A percentile compares a stretch with the other conserved stretches of the same genome.
phyloP scores from a whole-genome alignment of 1,284 basidiomycete species.

The Ustilago lituana region DNA sequence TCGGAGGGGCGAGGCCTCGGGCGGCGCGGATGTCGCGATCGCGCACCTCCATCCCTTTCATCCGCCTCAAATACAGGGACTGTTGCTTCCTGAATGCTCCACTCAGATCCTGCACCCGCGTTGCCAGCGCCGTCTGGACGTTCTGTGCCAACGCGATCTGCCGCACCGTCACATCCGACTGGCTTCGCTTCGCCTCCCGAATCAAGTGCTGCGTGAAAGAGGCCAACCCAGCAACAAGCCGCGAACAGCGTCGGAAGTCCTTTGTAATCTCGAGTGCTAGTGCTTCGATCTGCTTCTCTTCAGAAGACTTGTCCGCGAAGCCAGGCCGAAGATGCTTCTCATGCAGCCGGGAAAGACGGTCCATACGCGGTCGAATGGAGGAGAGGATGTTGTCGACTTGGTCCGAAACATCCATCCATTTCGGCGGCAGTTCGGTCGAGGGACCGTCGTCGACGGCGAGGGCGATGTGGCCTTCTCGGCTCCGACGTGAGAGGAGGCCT shows the following conservation, averaged over 20 bases:
- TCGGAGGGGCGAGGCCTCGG: conserved; percentile 17
- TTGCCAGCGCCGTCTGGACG: conserved; percentile 94
- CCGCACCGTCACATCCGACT: conserved; percentile 51
- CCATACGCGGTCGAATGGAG: conserved; percentile 52
- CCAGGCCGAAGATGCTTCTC: conserved; percentile 94
- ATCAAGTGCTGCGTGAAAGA: conserved; percentile 70
- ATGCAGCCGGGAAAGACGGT: conserved; percentile 88
- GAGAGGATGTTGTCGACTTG: conserved; percentile 54
- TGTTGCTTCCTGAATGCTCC: conserved; percentile 97
- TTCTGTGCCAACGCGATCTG: conserved; percentile 77
- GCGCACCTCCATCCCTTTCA: conserved; percentile 72
- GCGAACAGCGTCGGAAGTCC: conserved; percentile 57
- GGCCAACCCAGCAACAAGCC: conserved; percentile 53
- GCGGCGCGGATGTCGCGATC: conserved; percentile 52
- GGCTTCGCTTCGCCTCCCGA: conserved; percentile 66
- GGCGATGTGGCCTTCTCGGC: conserved; percentile 26
- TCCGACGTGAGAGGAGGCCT: conserved; percentile 14
- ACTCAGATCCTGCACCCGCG: conserved; percentile 90
- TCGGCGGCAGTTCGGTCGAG: conserved; percentile 54
- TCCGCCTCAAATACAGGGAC: conserved; percentile 91
- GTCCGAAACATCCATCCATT: conserved; percentile 64
- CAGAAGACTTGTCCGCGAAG: conserved; percentile 89
- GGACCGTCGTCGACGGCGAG: conserved; percentile 1
- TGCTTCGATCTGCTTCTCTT: conserved; percentile 91
- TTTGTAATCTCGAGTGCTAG: conserved; percentile 85